phyloP scores from a whole-genome alignment of 495 filamentous ascomycete species.

The Recurvomyces mirabilis region DNA sequence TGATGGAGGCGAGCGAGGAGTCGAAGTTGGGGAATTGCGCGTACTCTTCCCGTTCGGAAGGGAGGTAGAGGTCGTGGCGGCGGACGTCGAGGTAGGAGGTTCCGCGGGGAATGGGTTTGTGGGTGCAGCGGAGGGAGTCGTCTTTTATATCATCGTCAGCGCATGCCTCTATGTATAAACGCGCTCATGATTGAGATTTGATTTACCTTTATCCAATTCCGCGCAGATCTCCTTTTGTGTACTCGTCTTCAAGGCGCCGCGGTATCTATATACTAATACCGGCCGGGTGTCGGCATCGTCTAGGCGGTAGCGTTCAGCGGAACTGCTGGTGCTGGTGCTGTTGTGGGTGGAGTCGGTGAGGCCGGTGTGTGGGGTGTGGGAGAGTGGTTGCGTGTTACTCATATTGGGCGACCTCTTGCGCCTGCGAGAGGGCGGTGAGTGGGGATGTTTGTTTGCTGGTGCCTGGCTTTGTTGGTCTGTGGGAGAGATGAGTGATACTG shows the following conservation, averaged over 20 bases:
- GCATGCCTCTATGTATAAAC: conserved; percentile 12
- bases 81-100: conserved; percentile 28
- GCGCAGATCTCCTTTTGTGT: conserved; percentile 30
- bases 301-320: conserved; percentile 21
- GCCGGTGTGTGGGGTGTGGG: conserved; percentile 10
- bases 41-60: conserved; percentile 25
- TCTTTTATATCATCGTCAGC: conserved; percentile 15
- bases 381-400: conserved; percentile 7
- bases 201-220: conserved; percentile 27
- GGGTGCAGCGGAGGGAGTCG: conserved; percentile 27
- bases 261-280: conserved; percentile 30
- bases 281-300: conserved; percentile 25
- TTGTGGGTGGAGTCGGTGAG: conserved; percentile 20
- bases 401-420: conserved; percentile 2
- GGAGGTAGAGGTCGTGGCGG: conserved; percentile 29
- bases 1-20: conserved; percentile 28
- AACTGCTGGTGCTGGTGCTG: conserved; percentile 13
- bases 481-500: too few species aligned
- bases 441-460: too few species aligned
- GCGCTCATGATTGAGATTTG: not conserved
- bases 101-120: conserved; percentile 29
- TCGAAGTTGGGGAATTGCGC: conserved; percentile 28
- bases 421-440: too few species aligned
- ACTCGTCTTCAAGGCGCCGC: conserved; percentile 22
- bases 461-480: too few species aligned